Evolutionary conservation across 805 yeast genomes (phyloP).

Genomic region (Ogataea sp.): DNA sequence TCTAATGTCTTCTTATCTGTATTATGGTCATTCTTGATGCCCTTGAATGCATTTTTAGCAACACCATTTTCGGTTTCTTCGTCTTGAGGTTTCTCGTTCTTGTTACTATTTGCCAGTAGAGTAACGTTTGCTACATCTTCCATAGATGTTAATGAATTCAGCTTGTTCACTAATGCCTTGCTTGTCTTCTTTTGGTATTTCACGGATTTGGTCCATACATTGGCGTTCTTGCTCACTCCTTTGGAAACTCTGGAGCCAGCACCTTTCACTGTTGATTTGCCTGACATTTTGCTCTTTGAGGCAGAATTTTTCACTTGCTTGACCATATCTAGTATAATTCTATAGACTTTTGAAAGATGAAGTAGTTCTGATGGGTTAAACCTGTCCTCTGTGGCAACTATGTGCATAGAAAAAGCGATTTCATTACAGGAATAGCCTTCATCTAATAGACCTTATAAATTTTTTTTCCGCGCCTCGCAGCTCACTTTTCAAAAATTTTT

Average conservation of each 20-base stretch:
- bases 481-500: no score
- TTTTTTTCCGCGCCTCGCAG: no score
- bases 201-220: conserved; percentile 6
- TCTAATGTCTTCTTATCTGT: conserved; percentile 25
- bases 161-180: conserved; percentile 17
- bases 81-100: neutral
- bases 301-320: no score
- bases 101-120: conserved; percentile 3
- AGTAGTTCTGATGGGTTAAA: no score
- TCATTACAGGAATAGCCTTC: no score
- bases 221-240: conserved; percentile 1
- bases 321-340: no score
- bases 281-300: neutral
- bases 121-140: conserved; percentile 15
- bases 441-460: no score
- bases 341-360: no score
- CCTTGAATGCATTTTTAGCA: conserved; percentile 25
- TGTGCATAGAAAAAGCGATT: no score
- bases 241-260: no score
- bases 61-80: neutral
- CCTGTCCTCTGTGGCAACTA: no score
- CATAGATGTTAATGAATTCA: conserved; percentile 16
- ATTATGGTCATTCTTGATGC: conserved; percentile 29
- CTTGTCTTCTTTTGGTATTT: conserved; percentile 15
- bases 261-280: neutral